Base-by-base conservation (phyloP, 2,329 filamentous ascomycete genomes). In the Trichoderma pleuroti region DNA sequence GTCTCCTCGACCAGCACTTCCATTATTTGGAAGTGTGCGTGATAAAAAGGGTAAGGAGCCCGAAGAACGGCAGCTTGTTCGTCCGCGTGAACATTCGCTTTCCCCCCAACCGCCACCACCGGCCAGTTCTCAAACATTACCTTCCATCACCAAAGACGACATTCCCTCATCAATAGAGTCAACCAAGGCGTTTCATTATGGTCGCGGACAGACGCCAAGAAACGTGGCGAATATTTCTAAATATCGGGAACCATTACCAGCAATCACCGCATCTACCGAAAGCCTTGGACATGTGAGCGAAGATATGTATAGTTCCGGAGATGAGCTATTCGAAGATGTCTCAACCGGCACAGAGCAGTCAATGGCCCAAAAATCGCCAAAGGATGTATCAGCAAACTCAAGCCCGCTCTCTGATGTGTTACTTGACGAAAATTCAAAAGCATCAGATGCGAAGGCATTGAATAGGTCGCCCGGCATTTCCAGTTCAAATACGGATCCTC, bases 21-120 rank as follows among this genome's bases (percentile, higher is more conserved):
- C 92, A 2, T 90, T 86, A 1, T 94, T 94, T 78, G 92, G 92
- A 21, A 94, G 92, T 76, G 84, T 94, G 26, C 86, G 91, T 26
- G 88, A 90, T 32, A 89, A 87, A 78, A 89, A 88, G 73, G 77
- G 80, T 9, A 85, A 82, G 49, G 85, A 88, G 63, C 75, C 81
- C 0, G 82, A 86, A 49, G 91, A 90, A 75, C 83, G 88, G 3
- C 84, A 86, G 0, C 81, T 90, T 60, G 87, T 90, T 46, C 84
- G 87, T 32, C 88, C 88, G 16, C 66, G 66, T 16, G 66, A 61
- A 24, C 66, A 56, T 36, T 68, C 66, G 16, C 39, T 61, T 34
- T 68, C 56, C 2, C 66, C 66, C 5, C 66, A 61, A 42, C 59
- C 56, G 60, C 21, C 8, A 32, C 66, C 26, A 4, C 39, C 54